These are phyloP conservation scores for Leishmania lainsoni DNA, from an alignment of 208 protist species.

Conservation along the genomic window DNA sequence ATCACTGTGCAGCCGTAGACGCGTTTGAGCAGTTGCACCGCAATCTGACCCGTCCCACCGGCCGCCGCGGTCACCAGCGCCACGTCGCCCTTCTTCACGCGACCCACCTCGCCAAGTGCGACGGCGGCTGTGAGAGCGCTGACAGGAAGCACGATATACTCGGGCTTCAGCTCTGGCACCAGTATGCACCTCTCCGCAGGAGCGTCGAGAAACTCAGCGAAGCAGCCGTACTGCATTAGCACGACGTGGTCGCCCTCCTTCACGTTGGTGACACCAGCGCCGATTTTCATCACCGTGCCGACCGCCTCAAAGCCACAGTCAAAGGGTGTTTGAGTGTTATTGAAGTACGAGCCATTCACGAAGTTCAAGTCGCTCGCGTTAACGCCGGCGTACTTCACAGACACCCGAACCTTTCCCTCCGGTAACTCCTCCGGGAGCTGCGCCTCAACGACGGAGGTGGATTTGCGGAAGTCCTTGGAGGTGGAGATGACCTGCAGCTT, in stretches of 20 bases:
- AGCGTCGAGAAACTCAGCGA: conserved; percentile 48
- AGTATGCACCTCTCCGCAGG: conserved; percentile 29
- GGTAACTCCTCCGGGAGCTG: conserved; percentile 39
- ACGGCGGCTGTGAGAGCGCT: conserved; percentile 77
- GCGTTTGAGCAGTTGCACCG: conserved; percentile 89
- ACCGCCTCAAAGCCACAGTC: conserved; percentile 83
- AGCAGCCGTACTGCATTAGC: conserved; percentile 52
- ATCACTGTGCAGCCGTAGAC: conserved; percentile 84
- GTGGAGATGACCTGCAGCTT: conserved; percentile 45
- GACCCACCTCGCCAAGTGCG: conserved; percentile 55
- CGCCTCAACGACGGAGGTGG: conserved; percentile 30
- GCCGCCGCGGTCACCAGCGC: conserved; percentile 86
- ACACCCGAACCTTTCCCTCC: conserved; percentile 45
- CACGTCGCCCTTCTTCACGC: conserved; percentile 48
- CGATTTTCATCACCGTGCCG: conserved; percentile 57
- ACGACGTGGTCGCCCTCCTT: conserved; percentile 47
- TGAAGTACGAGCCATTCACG: conserved; percentile 56
- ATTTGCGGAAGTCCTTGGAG: conserved; percentile 46
- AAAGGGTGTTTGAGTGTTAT: conserved; percentile 45
- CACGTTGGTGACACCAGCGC: conserved; percentile 42
- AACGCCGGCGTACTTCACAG: conserved; percentile 58
- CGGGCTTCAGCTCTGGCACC: conserved; percentile 48
- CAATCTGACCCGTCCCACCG: conserved; percentile 86
- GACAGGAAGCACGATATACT: conserved; percentile 26
- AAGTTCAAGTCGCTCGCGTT: conserved; percentile 86